A percentile compares a stretch with the other conserved stretches of the same genome.
Evolutionary conservation across 257 asterid genomes (phyloP).

Genomic region (Fraxinus excelsior): DNA sequence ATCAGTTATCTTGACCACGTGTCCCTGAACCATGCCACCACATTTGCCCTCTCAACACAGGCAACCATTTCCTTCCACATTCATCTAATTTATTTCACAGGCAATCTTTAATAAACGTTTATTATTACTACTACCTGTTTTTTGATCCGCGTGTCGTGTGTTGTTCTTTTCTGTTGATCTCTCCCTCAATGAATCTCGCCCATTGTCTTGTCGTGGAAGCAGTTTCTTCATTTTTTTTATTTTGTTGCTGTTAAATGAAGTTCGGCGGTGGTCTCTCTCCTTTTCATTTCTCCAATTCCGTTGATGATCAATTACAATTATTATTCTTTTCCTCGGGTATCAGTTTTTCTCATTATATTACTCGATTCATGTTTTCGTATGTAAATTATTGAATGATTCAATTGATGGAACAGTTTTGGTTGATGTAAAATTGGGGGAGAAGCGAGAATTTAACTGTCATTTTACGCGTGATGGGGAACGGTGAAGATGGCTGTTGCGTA

Average conservation of each 20-base stretch:
- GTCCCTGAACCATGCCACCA: not conserved
- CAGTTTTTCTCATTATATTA: not conserved
- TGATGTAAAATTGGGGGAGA: slow-evolving; percentile 32
- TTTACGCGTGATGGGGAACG: slow-evolving; percentile 41
- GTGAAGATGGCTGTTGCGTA: slow-evolving; percentile 41
- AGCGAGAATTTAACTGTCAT: slow-evolving; percentile 17
- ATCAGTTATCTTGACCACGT: not conserved
- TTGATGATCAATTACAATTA: slow-evolving; percentile 26
- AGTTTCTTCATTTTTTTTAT: not conserved
- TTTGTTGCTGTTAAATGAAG: slow-evolving; percentile 23
- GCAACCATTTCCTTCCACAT: not conserved
- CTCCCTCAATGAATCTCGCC: too few species aligned
- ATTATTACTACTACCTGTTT: not conserved
- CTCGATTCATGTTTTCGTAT: not conserved
- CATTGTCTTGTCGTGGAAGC: not conserved
- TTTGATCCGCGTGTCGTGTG: not conserved
- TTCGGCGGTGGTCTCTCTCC: slow-evolving; percentile 24
- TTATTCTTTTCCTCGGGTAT: slow-evolving; percentile 8
- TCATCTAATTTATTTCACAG: too few species aligned
- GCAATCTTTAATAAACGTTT: not conserved
- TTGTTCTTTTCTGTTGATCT: not conserved
- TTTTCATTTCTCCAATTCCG: slow-evolving; percentile 3
- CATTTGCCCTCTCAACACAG: not conserved
- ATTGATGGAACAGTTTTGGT: slow-evolving; percentile 32
- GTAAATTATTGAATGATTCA: not conserved